Conservation (phyloP, 345 rosid genomes). For the Camelina sativa region DNA sequence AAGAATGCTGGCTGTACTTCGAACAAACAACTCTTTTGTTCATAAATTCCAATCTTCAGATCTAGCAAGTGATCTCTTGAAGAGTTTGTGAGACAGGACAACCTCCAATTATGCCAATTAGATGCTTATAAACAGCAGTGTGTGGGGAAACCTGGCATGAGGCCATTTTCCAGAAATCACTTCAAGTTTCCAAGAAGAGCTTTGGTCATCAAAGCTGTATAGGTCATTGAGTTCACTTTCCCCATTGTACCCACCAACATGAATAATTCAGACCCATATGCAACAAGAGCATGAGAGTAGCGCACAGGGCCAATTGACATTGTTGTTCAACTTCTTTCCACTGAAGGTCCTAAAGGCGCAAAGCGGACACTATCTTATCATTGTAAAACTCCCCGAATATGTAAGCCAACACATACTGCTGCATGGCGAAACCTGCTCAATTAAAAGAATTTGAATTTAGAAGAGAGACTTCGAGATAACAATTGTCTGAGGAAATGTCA, state of each 20-base stretch:
- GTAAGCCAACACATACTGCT: conserved; percentile 74
- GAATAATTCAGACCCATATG: conserved; percentile 62
- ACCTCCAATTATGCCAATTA: conserved; percentile 54
- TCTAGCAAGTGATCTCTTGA: conserved; percentile 52
- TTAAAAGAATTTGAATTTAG: conserved; percentile 33
- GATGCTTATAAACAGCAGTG: conserved; percentile 71
- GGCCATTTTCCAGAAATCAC: conserved; percentile 71
- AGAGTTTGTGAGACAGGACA: too few species aligned
- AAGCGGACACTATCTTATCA: conserved; percentile 58
- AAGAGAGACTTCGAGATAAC: neutral
- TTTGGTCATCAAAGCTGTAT: conserved; percentile 70
- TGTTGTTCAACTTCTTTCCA: conserved; percentile 65
- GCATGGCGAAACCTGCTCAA: conserved; percentile 84
- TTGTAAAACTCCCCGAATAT: conserved; percentile 78
- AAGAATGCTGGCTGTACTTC: conserved; percentile 69
- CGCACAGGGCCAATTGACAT: conserved; percentile 72
- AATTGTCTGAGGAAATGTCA: neutral
- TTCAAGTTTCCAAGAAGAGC: conserved; percentile 68
- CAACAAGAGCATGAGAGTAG: conserved; percentile 91
- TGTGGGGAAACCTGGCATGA: conserved; percentile 85
- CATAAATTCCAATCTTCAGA: conserved; percentile 59
- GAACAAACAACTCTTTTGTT: conserved; percentile 73
- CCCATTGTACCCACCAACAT: conserved; percentile 84
- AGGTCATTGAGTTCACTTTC: conserved; percentile 77
- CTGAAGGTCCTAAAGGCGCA: conserved; percentile 49